phyloP scores from a whole-genome alignment of 1,284 basidiomycete genomes.

The Porodaedalea pini region DNA sequence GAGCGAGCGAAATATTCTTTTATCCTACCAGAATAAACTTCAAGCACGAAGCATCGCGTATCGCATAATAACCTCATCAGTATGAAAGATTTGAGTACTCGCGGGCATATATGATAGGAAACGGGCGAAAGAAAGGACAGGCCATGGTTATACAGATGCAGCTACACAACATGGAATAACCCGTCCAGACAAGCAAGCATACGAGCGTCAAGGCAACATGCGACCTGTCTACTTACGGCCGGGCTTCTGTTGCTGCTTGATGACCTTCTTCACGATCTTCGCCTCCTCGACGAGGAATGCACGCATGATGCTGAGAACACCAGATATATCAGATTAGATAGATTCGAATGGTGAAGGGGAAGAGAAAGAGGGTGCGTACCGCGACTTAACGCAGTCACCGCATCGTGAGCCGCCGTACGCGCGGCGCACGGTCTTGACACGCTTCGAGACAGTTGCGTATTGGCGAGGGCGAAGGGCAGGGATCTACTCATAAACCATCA shows the following conservation, averaged over 20 bases:
- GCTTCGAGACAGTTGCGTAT: slow-evolving; percentile 93
- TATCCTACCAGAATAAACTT: too few relatives aligned
- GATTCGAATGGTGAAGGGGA: not conserved
- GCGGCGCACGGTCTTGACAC: slow-evolving; percentile 89
- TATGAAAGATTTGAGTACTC: not conserved
- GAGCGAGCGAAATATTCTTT: too few relatives aligned
- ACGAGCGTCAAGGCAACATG: not conserved
- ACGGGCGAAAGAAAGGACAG: not conserved
- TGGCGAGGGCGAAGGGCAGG: slow-evolving; percentile 90
- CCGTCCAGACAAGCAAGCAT: not conserved
- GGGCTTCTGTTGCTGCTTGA: slow-evolving; percentile 79
- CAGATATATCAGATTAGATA: not conserved
- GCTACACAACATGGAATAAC: not conserved
- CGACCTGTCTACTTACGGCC: slow-evolving; percentile 24
- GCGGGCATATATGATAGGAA: not conserved
- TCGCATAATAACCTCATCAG: slow-evolving; percentile 11
- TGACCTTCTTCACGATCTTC: slow-evolving; percentile 99
- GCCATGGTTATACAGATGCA: not conserved
- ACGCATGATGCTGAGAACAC: slow-evolving; percentile 77
- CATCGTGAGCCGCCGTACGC: slow-evolving; percentile 96
- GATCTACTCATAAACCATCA: slow-evolving; percentile 58
- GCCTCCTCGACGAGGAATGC: slow-evolving; percentile 99
- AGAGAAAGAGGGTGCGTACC: slow-evolving; percentile 49
- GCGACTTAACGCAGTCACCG: slow-evolving; percentile 87
- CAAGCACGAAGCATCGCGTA: not conserved